Percentiles rank a stretch among this genome's conserved stretches.
These are phyloP conservation scores for Gonium pectorale DNA, from an alignment of 139 green algal genomes.

Conservation along the genomic window DNA sequence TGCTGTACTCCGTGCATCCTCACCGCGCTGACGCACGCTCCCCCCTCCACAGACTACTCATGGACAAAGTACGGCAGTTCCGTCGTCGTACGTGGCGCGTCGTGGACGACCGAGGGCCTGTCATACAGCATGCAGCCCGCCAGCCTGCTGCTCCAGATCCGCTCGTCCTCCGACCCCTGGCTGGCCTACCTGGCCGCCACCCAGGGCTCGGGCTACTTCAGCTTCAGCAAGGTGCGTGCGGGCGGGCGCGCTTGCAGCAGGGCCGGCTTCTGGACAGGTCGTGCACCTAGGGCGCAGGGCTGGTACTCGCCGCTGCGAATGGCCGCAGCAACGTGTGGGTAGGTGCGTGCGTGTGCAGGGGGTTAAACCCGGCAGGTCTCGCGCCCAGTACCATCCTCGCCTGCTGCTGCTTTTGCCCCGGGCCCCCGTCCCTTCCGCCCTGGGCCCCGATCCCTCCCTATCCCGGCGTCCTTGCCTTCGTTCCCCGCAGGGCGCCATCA, in stretches of 20 bases:
- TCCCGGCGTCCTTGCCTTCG: too few species aligned
- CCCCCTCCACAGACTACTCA: neutral
- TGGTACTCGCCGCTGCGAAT: neutral
- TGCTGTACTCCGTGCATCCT: too few species aligned
- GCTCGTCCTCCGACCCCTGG: neutral
- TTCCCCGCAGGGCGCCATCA: neutral
- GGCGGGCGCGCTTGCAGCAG: neutral
- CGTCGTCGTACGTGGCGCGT: neutral
- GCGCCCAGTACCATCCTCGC: too few species aligned
- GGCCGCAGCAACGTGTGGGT: neutral
- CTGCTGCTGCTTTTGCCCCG: neutral
- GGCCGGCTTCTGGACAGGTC: neutral
- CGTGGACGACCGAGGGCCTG: neutral
- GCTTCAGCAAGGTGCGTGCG: neutral
- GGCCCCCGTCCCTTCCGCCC: too few species aligned
- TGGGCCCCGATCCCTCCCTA: too few species aligned
- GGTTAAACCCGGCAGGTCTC: neutral
- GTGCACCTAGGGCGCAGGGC: neutral
- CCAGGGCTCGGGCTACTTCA: neutral
- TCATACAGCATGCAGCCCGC: neutral
- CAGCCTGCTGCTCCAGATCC: neutral
- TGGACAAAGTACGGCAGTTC: neutral
- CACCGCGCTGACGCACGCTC: neutral
- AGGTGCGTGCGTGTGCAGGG: neutral
- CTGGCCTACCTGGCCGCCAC: neutral